A percentile compares a stretch with the other conserved stretches of the same genome.
phyloP scores from a whole-genome alignment of 495 filamentous ascomycete species.

The Penicillium coprophilum region DNA sequence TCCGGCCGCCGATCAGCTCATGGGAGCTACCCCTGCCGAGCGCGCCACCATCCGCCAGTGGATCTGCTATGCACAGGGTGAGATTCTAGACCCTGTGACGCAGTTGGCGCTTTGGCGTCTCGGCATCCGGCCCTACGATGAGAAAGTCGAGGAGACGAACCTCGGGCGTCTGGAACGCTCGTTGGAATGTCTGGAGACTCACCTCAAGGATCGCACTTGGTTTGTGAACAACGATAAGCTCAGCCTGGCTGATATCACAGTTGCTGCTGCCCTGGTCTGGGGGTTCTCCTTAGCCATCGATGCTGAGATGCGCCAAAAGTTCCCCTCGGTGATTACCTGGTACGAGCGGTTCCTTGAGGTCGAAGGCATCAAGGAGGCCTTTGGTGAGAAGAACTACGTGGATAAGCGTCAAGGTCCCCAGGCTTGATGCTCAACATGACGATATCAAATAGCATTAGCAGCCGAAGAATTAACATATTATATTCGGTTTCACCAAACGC shows the following conservation, averaged over 20 bases:
- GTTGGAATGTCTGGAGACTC: conserved; percentile 42
- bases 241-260: conserved; percentile 55
- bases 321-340: conserved; percentile 46
- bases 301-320: conserved; percentile 48
- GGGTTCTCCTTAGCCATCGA: conserved; percentile 47
- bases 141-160: conserved; percentile 31
- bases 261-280: conserved; percentile 41
- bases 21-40: conserved; percentile 47
- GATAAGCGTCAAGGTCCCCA: conserved; percentile 38
- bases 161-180: conserved; percentile 34
- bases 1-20: conserved; percentile 49
- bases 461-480: not conserved
- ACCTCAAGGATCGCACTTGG: conserved; percentile 44
- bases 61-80: conserved; percentile 48
- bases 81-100: conserved; percentile 37
- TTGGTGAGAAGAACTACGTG: conserved; percentile 45
- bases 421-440: conserved; percentile 5
- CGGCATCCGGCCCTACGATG: conserved; percentile 34
- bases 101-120: conserved; percentile 36
- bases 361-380: conserved; percentile 51
- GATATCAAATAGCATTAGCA: conserved; percentile 3
- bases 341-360: conserved; percentile 40
- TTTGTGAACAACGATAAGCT: conserved; percentile 46
- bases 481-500: not conserved
- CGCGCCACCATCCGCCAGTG: conserved; percentile 53